Evolutionary conservation across 176 grass and related monocot species (phyloP), one percentile per base, ranked within the genome.

Genomic region (Hyparrhenia diplandra): DNA sequence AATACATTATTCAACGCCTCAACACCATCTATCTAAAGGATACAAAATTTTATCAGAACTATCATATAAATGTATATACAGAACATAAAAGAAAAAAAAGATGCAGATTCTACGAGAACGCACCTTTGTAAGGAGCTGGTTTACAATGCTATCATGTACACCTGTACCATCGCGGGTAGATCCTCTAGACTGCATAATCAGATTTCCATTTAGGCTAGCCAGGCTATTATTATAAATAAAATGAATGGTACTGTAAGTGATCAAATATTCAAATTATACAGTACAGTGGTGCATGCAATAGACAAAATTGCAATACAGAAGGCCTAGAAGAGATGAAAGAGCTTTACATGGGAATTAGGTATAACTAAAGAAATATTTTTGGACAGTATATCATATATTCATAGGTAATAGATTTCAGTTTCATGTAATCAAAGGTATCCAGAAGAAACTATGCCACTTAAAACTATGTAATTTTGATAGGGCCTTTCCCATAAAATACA

Each of bases 61-160:
- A 64, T 66, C 74, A 23, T 49, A 67, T 25, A 73, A 36, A 57
- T 25, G n/a, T 58, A 59, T 59, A 25, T 25, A 90, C 58, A 75
- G 21, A 80, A 75, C 64, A 87, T 68, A 61, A 42, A 71, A 46
- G 69, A 13, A n/a, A 61, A 35, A 29, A 30, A 21, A 57, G 63
- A 29, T 81, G 77, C 74, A 74, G 82, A 68, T 64, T 62, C 39
- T 64, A 73, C 31, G 29, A 64, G 34, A 73, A 31, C 32, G 16
- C 83, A 94, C 94, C 94, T 97, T 97, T 85, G 91, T 97, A 74
- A 97, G 94, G 37, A 97, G 94, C 82, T 97, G 94, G 70, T 97
- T 97, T 68, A 92, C 94, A 88, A 94, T 97, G 87, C 94, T 90
- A 69, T 97, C 94, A 86, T 97, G 94, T 76, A 97, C 94, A 42